phyloP scores from a whole-genome alignment of 768 basidiomycete genomes.

The Xerocomus potaroensis region DNA sequence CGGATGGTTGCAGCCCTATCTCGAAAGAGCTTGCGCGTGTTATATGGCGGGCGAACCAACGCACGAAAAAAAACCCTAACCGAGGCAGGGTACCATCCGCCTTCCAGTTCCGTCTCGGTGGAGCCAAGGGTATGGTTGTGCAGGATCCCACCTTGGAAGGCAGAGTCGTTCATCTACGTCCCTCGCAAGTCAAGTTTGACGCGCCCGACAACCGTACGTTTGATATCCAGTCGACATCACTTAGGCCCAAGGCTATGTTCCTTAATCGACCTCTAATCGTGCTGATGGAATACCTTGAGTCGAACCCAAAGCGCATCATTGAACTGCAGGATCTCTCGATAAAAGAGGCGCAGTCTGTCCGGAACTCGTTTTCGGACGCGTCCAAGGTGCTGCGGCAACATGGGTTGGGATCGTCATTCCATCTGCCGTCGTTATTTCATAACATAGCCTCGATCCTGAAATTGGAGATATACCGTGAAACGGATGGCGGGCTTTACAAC shows the following conservation, averaged over 20 bases:
- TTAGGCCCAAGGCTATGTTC: constrained; percentile 39
- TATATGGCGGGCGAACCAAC: constrained; percentile 36
- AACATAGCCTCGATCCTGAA: constrained; percentile 34
- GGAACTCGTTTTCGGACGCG: constrained; percentile 31
- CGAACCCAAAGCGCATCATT: constrained; percentile 31
- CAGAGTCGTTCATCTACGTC: constrained; percentile 36
- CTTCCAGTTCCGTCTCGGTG: constrained; percentile 42
- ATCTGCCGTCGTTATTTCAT: constrained; percentile 39
- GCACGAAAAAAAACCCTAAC: constrained; percentile 19
- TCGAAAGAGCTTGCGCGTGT: constrained; percentile 33
- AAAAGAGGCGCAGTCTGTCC: constrained; percentile 33
- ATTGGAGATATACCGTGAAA: constrained; percentile 17
- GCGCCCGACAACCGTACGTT: constrained; percentile 35
- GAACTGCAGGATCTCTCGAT: constrained; percentile 37
- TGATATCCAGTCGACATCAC: constrained; percentile 46
- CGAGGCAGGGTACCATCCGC: constrained; percentile 34
- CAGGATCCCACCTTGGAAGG: constrained; percentile 37
- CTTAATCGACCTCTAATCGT: constrained; percentile 47
- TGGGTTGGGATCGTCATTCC: constrained; percentile 43
- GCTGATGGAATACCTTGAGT: constrained; percentile 43
- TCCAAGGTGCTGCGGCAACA: constrained; percentile 40
- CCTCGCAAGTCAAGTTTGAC: constrained; percentile 48
- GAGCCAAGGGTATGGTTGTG: constrained; percentile 47
- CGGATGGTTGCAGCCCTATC: constrained; percentile 50
- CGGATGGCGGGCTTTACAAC: constrained; percentile 22